Base-by-base conservation (phyloP, 108 stramenopile species). In the Fistulifera pelliculosa region DNA sequence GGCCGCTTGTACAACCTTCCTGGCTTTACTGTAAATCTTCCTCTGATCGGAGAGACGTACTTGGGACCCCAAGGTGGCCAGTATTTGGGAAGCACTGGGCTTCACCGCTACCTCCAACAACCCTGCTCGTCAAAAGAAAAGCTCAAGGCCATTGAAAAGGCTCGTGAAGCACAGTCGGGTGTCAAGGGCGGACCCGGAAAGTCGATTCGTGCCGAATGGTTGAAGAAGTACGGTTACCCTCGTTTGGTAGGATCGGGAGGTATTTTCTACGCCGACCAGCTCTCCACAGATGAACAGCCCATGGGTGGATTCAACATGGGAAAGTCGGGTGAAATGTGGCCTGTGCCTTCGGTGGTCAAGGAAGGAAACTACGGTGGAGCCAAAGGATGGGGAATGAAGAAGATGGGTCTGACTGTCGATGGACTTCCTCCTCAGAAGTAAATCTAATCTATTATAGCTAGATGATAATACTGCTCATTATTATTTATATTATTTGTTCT, bases 231-330 rank as follows among this genome's bases (percentile, higher is more conserved):
- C 62, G 87, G 87, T 40, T 90, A 90, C 75, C 87, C 87, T 42
- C 81, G 87, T 49, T 68, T 90, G 10, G 87, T 90, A 19, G 89
- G 89, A 61, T 75, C 70, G 45, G 89, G 89, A 62, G 89, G 89
- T 64, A 90, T 90, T 60, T 90, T 90, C 66, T 90, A 90, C 49
- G 80, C 83, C 43, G 89, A 90, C 70, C 89, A 90, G 65, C 71
- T 90, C 22, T 82, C 80, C 1, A 77, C 80, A 17, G 89, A 90
- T 62, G 81, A 84, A 70, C 80, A 79, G 54, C 83, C 89, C 14
- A 81, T 80, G 80, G 89, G 89, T 47, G 89, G 89, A 61, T 90
- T 90, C 79, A 90, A 90, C 79, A 90, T 90, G 89, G 89, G 89
- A 31, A 86, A 90, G 61, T 71, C 69, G 49, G 89, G 89, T 57